phyloP scores from a whole-genome alignment of 768 basidiomycete genomes.

The Coprinopsis sp. region DNA sequence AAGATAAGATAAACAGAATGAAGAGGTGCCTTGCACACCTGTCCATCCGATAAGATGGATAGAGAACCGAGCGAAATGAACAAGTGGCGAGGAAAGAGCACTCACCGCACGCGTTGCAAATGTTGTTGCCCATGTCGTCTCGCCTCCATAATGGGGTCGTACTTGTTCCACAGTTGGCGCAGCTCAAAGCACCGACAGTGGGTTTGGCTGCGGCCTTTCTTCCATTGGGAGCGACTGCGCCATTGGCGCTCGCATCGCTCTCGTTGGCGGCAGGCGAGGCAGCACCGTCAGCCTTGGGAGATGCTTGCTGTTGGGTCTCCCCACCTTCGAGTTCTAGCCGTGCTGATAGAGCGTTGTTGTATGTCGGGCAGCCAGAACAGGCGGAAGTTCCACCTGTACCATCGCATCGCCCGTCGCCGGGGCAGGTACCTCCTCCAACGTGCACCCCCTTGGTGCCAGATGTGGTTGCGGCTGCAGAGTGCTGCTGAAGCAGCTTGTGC shows the following conservation, averaged over 20 bases:
- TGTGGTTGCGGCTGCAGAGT: constrained; percentile 6
- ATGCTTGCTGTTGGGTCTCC: constrained; percentile 11
- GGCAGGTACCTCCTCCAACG: constrained; percentile 69
- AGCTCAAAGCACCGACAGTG: constrained; percentile 70
- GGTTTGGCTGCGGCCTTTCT: constrained; percentile 33
- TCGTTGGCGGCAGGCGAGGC: constrained; percentile 24
- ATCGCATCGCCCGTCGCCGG: constrained; percentile 96
- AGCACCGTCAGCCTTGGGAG: constrained; percentile 11
- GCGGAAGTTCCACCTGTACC: constrained; percentile 92
- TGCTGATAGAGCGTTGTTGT: constrained; percentile 73
- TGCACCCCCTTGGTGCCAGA: neutral
- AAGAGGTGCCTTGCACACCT: constrained; percentile 21
- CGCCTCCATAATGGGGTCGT: constrained; percentile 88
- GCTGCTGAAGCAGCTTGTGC: constrained; percentile 13
- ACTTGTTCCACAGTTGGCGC: constrained; percentile 85
- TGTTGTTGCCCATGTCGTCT: constrained; percentile 88
- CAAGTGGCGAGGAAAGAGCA: constrained; percentile 18
- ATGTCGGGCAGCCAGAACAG: constrained; percentile 95
- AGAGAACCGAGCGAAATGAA: constrained; percentile 19
- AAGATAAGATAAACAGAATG: constrained; percentile 9
- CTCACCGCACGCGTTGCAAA: constrained; percentile 94
- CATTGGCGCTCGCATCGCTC: constrained; percentile 28
- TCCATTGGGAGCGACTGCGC: constrained; percentile 14
- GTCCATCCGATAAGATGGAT: constrained; percentile 13
- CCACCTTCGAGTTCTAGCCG: constrained; percentile 33